Base-by-base conservation (phyloP, 2,329 filamentous ascomycete genomes). In the Sporothrix curviconia region DNA sequence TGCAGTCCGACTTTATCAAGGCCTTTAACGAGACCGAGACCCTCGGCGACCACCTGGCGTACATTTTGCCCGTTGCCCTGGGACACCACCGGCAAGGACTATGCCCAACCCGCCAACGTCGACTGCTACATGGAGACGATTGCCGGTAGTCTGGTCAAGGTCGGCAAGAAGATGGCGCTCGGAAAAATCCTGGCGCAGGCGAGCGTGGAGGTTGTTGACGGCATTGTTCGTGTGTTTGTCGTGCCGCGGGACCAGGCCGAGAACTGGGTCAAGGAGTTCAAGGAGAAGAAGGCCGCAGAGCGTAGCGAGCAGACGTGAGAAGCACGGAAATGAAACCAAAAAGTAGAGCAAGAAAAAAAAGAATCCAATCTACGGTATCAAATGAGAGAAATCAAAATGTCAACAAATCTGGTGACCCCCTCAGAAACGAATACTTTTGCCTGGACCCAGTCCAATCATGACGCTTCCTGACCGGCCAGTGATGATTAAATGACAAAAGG, bases 1-100 rank as follows among this genome's bases (percentile, higher is more conserved):
- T 87, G 47, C 85, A 97, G 75, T 88, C 84, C 1, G 94, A 99
- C 71, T 94, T 99, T 66, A 81, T 99, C 72, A 96, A 95, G 75
- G 82, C 83, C 0, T 94, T 96, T 65, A 78, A 79, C 54, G 94
- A 97, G 76, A 83, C 79, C 59, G 85, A 94, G 64, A 80, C 79
- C 15, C 76, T 96, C 28, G 79, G 78, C 7, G 85, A 92, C 63
- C 92, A 96, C 70, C 76, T 99, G 51, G 77, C 78, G 3, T 96
- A 96, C 66, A 86, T 97, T 9, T 82, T 99, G n/a, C 58, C 92
- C 92, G 2, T 72, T 91, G 66, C 90, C 91, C 12, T 99, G 94
- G 94, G 94, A 97, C 30, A 37, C 34, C 72, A 78, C 1, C 2
- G 40, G 11, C 14, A 36, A 37, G 22, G 84, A 84, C 66, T 96